Percentiles rank a stretch among this genome's conserved stretches.
Evolutionary conservation across 2,329 filamentous ascomycete species (phyloP).

Genomic region (Furcasterigmium sp.): DNA sequence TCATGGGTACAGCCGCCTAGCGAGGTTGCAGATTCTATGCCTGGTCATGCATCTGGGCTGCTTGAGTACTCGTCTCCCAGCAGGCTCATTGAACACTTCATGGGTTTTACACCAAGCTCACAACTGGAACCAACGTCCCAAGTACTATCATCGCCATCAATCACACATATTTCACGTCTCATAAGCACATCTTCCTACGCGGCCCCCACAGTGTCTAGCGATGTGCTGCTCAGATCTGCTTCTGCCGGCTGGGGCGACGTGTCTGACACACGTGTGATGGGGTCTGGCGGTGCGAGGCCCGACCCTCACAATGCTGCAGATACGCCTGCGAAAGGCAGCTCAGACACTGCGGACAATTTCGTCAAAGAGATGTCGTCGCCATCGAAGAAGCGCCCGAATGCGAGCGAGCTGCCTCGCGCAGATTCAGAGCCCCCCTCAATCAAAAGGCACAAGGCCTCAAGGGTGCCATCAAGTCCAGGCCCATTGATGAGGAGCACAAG

Average conservation of each 20-base stretch:
- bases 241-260: too few relatives aligned
- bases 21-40: slow-evolving; percentile 51
- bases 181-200: too few relatives aligned
- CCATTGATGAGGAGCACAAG: slow-evolving; percentile 21
- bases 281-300: too few relatives aligned
- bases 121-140: not conserved
- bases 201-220: too few relatives aligned
- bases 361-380: not conserved
- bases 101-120: not conserved
- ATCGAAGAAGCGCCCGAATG: slow-evolving; percentile 8
- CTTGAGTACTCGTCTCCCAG: slow-evolving; percentile 40
- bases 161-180: too few relatives aligned
- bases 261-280: too few relatives aligned
- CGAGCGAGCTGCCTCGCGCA: slow-evolving; percentile 13
- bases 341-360: slow-evolving; percentile 1
- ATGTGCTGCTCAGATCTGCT: too few relatives aligned
- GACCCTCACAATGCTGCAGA: too few relatives aligned
- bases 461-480: not conserved
- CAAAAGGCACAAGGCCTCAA: slow-evolving; percentile 14
- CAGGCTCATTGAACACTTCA: slow-evolving; percentile 40
- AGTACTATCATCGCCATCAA: too few relatives aligned
- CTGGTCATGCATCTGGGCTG: slow-evolving; percentile 24
- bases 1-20: slow-evolving; percentile 20
- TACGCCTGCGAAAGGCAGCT: too few relatives aligned
- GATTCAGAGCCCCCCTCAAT: slow-evolving; percentile 23